Conservation (phyloP, 805 yeast genomes). For the Schwanniomyces sp. region DNA sequence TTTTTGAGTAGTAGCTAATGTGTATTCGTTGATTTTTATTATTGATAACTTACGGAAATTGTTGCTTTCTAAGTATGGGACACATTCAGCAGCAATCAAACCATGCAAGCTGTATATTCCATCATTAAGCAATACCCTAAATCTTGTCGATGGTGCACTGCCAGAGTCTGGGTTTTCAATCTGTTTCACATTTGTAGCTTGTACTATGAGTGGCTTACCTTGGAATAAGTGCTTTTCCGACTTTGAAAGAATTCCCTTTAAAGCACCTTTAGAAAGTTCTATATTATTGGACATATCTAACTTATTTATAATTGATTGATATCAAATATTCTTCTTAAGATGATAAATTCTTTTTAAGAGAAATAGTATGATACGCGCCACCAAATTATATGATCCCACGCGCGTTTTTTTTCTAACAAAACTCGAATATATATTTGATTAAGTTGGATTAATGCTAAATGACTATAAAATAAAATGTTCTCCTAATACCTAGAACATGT, state of each 20-base stretch:
- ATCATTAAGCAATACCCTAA: slow-evolving; percentile 38
- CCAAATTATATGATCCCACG: neutral
- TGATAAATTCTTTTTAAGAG: neutral
- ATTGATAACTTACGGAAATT: slow-evolving; percentile 48
- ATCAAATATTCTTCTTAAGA: neutral
- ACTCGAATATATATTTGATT: neutral
- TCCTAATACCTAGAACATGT: neutral
- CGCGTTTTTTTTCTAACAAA: neutral
- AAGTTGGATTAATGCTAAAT: neutral
- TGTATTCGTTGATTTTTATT: slow-evolving; percentile 40
- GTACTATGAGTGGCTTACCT: slow-evolving; percentile 31
- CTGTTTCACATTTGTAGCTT: slow-evolving; percentile 34
- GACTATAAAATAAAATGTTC: neutral
- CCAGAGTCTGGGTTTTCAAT: slow-evolving; percentile 21
- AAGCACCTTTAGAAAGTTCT: slow-evolving; percentile 22
- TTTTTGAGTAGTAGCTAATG: slow-evolving; percentile 48
- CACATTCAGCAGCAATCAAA: slow-evolving; percentile 40
- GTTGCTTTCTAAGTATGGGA: slow-evolving; percentile 37
- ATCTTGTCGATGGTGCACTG: slow-evolving; percentile 20
- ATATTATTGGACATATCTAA: slow-evolving; percentile 3
- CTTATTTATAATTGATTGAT: neutral
- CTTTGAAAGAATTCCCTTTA: slow-evolving; percentile 25
- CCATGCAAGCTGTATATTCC: slow-evolving; percentile 40
- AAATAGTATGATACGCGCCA: slow-evolving; percentile 7
- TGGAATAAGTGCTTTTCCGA: slow-evolving; percentile 19